Evolutionary conservation across 2,329 filamentous ascomycete genomes (phyloP), one percentile per base, ranked within the genome.

Genomic region (Talaromyces sp.): DNA sequence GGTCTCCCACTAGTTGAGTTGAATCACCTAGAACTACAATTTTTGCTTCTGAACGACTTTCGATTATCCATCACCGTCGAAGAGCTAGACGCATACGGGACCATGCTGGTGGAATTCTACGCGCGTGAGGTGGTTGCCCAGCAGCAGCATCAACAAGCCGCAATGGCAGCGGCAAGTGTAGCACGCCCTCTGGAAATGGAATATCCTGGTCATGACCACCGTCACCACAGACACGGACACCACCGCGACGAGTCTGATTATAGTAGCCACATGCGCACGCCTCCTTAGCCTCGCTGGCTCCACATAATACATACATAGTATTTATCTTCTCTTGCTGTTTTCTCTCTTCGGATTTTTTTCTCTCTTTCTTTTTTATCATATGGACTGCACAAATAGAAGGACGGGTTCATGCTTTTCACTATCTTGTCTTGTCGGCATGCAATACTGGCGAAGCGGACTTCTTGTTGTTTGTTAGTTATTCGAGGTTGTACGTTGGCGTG

Each of bases 81-180:
- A 78, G 94, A 98, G 70, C 85, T 99, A 63, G 95, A 99, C 76
- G 92, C 92, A 0, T 99, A 99, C 70, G 95, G 92, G 5, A 99
- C 95, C 0, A 98, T 98, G 94, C 82, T 99, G 12, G 95, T 99
- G 16, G 94, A 98, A 72, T 99, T 98, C 72, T 99, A 98, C 72
- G 94, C 92, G 0, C 85, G 94, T 59, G 95, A 99, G 74, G 89
- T 97, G 16, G 85, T 96, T 30, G 81, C 86, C 30, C 87, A 84
- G 33, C 70, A 70, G 30, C 68, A 70, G 18, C 59, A 61, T 5
- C 60, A 62, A 57, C 61, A 57, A 54, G 55, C 57, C 60, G 56
- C 57, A 33, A 33, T 62, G 14, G 28, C 55, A 51, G 40, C 42
- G 9, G 50, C 50, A n/a, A 53, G 28, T 23, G 30, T 53, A 53